Evolutionary conservation across 148 eudicot species (phyloP).

Genomic region (Rhododendron griersonianum): DNA sequence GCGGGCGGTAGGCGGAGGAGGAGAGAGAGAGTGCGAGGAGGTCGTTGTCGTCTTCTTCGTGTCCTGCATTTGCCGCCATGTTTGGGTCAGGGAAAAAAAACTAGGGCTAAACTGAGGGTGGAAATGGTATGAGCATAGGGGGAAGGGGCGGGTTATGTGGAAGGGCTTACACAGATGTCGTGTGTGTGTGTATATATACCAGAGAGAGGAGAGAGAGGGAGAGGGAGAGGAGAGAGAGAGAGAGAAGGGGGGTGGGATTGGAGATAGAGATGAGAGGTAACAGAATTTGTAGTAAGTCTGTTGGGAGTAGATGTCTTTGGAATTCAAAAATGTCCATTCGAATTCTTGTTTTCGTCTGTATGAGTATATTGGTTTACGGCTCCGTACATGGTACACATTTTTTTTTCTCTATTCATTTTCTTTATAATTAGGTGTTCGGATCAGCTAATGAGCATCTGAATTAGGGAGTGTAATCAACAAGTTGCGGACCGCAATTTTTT

Average conservation of each 20-base stretch:
- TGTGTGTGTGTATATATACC: too few relatives aligned
- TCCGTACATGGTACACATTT: too few relatives aligned
- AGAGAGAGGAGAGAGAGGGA: background rate
- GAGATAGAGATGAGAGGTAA: background rate
- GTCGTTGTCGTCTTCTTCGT: conserved; percentile 2
- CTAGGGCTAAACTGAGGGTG: background rate
- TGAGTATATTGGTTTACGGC: too few relatives aligned
- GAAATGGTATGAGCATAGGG: background rate
- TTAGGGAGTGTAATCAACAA: too few relatives aligned
- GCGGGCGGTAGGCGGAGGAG: background rate
- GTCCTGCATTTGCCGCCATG: background rate
- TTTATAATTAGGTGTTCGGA: too few relatives aligned
- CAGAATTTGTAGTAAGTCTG: background rate
- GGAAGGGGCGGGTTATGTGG: background rate
- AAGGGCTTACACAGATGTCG: too few relatives aligned
- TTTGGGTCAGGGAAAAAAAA: background rate
- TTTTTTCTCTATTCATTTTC: too few relatives aligned
- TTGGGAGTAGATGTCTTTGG: background rate
- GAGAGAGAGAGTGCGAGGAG: conserved; percentile 10
- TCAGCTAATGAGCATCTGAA: too few relatives aligned
- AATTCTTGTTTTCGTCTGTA: too few relatives aligned
- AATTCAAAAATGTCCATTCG: background rate
- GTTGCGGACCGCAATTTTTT: too few relatives aligned
- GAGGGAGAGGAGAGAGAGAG: background rate
- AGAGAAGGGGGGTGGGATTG: background rate